phyloP scores from a whole-genome alignment of 1,284 basidiomycete species.

The Ceratobasidium papillatum region DNA sequence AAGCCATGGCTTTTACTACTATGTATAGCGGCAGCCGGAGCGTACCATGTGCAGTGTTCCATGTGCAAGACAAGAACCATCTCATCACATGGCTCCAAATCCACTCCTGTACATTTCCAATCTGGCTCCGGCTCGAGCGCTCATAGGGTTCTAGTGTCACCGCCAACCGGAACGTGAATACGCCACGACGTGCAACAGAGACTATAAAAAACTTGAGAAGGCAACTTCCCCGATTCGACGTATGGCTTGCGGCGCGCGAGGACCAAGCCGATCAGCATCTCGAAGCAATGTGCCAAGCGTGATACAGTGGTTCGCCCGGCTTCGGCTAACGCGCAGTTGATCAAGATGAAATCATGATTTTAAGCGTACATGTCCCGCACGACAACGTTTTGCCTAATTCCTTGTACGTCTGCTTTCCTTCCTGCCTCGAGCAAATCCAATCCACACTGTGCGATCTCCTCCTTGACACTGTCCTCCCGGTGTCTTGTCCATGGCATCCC shows the following conservation, averaged over 20 bases:
- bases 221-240: too few relatives aligned
- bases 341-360: not conserved
- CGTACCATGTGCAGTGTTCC: conserved; percentile 5
- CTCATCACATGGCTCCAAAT: conserved; percentile 4
- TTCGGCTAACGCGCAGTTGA: not conserved
- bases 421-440: not conserved
- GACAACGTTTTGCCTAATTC: not conserved
- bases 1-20: not conserved
- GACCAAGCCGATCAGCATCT: not conserved
- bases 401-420: not conserved
- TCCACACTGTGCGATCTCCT: not conserved
- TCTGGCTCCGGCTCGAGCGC: not conserved
- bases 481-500: conserved; percentile 16
- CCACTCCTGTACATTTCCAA: not conserved
- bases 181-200: not conserved
- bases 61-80: conserved; percentile 17
- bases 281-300: not conserved
- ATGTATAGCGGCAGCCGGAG: conserved; percentile 11
- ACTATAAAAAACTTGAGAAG: too few relatives aligned
- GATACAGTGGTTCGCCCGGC: not conserved
- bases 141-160: not conserved
- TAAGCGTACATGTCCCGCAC: not conserved
- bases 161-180: too few relatives aligned
- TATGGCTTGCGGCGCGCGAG: too few relatives aligned
- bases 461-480: not conserved